Evolutionary conservation across 2,329 filamentous ascomycete genomes (phyloP).

Genomic region (Paraphaeosphaeria minitans): DNA sequence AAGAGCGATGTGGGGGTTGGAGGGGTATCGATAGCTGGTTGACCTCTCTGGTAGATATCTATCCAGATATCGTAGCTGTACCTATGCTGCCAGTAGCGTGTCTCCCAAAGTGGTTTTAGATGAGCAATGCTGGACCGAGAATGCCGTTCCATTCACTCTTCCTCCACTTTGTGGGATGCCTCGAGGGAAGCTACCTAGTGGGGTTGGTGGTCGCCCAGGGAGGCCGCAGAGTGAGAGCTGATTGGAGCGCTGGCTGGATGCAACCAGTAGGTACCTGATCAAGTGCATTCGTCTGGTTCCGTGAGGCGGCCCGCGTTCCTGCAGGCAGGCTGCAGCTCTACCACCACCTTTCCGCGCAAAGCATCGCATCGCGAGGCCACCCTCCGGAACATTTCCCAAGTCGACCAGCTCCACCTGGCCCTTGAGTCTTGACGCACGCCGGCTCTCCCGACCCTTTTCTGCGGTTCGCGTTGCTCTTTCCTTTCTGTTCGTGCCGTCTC

Average conservation of each 20-base stretch:
- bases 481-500: background rate
- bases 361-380: background rate
- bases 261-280: background rate
- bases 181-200: background rate
- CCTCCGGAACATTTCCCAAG: background rate
- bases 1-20: background rate
- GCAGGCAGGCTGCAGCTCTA: background rate
- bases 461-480: no score
- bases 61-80: no score
- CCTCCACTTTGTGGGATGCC: background rate
- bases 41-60: slow-evolving; percentile 44
- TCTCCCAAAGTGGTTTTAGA: no score
- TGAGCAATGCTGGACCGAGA: background rate
- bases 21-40: no score
- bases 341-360: background rate
- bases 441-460: background rate
- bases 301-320: background rate
- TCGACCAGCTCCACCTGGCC: background rate
- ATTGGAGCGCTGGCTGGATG: background rate
- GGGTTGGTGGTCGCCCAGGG: background rate
- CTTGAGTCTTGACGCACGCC: background rate
- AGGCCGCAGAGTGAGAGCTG: background rate
- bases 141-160: background rate
- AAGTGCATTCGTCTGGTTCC: background rate
- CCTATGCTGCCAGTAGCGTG: no score